These are phyloP conservation scores for Trypanosoma conorhini DNA, from an alignment of 208 protist species.

Conservation along the genomic window DNA sequence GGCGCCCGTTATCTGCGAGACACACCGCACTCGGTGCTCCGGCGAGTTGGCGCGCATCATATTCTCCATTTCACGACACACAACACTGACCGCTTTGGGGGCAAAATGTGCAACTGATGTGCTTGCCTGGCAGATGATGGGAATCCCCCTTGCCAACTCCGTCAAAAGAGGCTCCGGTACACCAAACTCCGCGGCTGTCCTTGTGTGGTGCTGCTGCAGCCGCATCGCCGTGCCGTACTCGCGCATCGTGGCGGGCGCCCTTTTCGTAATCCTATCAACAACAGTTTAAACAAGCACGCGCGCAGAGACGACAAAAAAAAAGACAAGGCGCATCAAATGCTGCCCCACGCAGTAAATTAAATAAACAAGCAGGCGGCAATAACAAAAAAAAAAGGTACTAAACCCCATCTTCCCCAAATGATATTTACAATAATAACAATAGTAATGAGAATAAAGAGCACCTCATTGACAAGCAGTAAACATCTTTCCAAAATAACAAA, in stretches of 20 bases:
- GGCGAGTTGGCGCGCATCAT: conserved; percentile 54
- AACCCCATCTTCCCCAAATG: no score
- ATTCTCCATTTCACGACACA: conserved; percentile 42
- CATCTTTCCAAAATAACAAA: not conserved
- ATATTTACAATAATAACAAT: not conserved
- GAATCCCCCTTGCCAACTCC: conserved; percentile 5
- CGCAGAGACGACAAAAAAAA: no score
- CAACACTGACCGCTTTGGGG: conserved; percentile 32
- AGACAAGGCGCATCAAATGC: no score
- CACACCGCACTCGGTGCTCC: conserved; percentile 62
- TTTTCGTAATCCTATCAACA: not conserved
- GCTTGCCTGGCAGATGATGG: conserved; percentile 17
- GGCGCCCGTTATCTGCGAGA: conserved; percentile 64
- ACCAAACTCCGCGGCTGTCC: not conserved
- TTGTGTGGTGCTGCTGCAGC: conserved; percentile 22
- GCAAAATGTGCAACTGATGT: not conserved
- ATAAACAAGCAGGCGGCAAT: not conserved
- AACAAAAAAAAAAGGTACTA: conserved; percentile 3
- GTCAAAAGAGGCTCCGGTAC: conserved; percentile 4
- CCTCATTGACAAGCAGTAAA: conserved; percentile 5
- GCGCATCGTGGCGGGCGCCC: not conserved
- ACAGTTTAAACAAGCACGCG: conserved; percentile 2
- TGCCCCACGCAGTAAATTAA: no score
- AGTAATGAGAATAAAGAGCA: not conserved
- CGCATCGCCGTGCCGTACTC: conserved; percentile 28